These are phyloP conservation scores for Coniochaeta sp. DNA, from an alignment of 2,329 filamentous ascomycete genomes.

Conservation along the genomic window DNA sequence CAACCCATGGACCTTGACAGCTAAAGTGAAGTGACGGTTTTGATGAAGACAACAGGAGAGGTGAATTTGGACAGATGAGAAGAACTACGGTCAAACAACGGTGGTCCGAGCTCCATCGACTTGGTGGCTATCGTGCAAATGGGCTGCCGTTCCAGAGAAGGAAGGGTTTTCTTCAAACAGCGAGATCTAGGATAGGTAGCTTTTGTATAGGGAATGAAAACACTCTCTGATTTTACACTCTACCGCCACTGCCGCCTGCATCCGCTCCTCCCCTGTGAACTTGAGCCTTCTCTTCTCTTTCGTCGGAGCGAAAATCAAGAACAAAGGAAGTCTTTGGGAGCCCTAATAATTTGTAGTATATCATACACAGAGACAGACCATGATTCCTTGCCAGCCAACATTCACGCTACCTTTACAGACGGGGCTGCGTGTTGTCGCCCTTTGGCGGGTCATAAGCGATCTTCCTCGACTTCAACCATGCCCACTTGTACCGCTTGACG, in stretches of 20 bases:
- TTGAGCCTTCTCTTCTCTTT: constrained; percentile 17
- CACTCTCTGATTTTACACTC: constrained; percentile 33
- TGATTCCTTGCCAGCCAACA: not conserved
- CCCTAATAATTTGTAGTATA: constrained; percentile 14
- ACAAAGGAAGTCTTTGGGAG: constrained; percentile 23
- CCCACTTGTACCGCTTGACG: constrained; percentile 99
- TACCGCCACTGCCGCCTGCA: constrained; percentile 22
- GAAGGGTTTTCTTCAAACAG: constrained; percentile 7
- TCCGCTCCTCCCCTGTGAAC: constrained; percentile 18
- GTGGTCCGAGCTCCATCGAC: not conserved
- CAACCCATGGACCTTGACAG: not conserved
- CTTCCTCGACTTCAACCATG: constrained; percentile 92
- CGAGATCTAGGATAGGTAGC: constrained; percentile 11
- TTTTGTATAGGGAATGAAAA: constrained; percentile 18
- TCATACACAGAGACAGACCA: constrained; percentile 21
- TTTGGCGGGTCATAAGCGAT: constrained; percentile 76
- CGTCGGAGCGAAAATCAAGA: constrained; percentile 16
- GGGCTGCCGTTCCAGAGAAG: not conserved
- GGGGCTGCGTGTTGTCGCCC: constrained; percentile 34
- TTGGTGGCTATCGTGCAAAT: not conserved
- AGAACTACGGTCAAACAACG: not conserved
- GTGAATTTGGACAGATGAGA: not conserved
- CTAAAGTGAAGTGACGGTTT: not conserved
- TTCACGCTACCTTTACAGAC: constrained; percentile 29
- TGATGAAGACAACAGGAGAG: not conserved